Evolutionary conservation across 306 rosid species (phyloP), one percentile per base, ranked within the genome.

Genomic region (Begonia loranthoides): DNA sequence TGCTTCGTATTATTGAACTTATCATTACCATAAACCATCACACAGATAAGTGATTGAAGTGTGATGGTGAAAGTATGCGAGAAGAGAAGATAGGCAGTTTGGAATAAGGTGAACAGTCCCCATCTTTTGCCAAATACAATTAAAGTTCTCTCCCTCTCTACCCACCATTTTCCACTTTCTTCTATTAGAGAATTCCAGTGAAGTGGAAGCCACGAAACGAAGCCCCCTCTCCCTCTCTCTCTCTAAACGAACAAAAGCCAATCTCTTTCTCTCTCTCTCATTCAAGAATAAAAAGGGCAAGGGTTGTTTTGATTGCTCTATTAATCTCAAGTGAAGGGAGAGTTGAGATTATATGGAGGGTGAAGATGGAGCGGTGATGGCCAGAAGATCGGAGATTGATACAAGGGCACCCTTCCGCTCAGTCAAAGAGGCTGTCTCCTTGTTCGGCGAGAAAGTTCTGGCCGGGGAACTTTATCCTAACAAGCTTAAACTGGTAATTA

Each of bases 151-250:
- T 56, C 47, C 58, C 52, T 67, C 44, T 43, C 65, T 70, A 57
- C 64, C 83, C 82, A 69, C 82, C 92, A 68, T 72, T 65, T 80
- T 67, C 28, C 19, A 63, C 24, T 56, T 52, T 61, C 66, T 59
- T 49, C 67, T 22, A 52, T 55, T 66, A 79, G 84, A 71, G 84
- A 82, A 75, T 73, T 89, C 79, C 58, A 77, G 95, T 89, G 97
- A 79, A 89, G 97, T 89, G 94, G 76, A 89, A 79, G 94, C 94
- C 72, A 89, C 84, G 97, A 77, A 89, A 89, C 73, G 95, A 89
- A 89, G 88, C 79, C 72, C 69, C 66, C 54, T 55, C 65, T 44
- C 39, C 45, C 62, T 50, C 41, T 56, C 65, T 60, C 46, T 43
- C 54, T 41, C 15, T n/a, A n/a, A n/a, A n/a, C n/a, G n/a, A n/a